These are phyloP conservation scores for Sesbania bispinosa DNA, from an alignment of 306 rosid genomes.

Conservation along the genomic window DNA sequence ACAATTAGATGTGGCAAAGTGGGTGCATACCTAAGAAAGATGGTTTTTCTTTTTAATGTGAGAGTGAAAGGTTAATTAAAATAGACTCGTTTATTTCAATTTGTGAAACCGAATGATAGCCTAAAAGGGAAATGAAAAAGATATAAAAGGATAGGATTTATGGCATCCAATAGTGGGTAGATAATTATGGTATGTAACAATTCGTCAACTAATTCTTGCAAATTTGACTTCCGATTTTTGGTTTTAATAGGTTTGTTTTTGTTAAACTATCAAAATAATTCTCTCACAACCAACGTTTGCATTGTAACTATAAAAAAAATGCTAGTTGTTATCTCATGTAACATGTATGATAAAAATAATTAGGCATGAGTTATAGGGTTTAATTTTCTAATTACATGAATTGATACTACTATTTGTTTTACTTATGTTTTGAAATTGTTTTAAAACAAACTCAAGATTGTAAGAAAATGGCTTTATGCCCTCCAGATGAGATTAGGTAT, in stretches of 20 bases:
- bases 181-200: not conserved
- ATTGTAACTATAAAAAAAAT: slow-evolving; percentile 8
- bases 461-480: not conserved
- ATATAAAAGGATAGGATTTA: not conserved
- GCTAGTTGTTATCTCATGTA: slow-evolving; percentile 11
- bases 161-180: not conserved
- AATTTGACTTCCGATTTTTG: not conserved
- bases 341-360: slow-evolving; percentile 6
- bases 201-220: slow-evolving; percentile 23
- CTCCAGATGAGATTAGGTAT: slow-evolving; percentile 32
- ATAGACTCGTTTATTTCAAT: too few species aligned
- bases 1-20: not conserved
- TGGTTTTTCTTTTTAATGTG: not conserved
- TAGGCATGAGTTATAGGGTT: not conserved
- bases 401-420: slow-evolving; percentile 25
- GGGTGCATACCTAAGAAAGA: slow-evolving; percentile 18
- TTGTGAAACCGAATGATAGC: too few species aligned
- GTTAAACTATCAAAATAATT: slow-evolving; percentile 18
- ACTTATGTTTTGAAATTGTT: not conserved
- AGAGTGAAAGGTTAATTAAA: not conserved
- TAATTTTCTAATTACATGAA: slow-evolving; percentile 1
- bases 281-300: slow-evolving; percentile 1
- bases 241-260: slow-evolving; percentile 23
- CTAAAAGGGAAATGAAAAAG: not conserved
- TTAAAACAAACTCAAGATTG: not conserved